Evolutionary conservation across 78 protist species (phyloP).

Genomic region (Pelomyxa schiedti): DNA sequence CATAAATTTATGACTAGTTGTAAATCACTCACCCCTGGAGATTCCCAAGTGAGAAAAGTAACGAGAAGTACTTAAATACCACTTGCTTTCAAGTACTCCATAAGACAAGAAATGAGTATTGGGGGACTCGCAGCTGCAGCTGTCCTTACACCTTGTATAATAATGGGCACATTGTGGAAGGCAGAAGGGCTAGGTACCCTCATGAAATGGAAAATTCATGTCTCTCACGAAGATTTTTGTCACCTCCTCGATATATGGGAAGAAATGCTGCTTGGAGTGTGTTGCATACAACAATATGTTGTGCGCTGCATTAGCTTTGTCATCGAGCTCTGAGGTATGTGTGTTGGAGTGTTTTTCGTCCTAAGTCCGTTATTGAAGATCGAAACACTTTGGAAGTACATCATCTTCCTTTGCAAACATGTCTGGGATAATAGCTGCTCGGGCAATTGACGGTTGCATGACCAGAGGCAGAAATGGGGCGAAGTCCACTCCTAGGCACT

Average conservation of each 20-base stretch:
- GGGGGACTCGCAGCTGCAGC: no score
- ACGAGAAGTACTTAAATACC: no score
- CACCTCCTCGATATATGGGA: conserved; percentile 2
- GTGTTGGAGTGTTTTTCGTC: background rate
- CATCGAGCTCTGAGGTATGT: background rate
- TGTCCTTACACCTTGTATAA: no score
- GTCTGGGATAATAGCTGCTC: background rate
- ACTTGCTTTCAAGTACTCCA: no score
- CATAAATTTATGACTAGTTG: background rate
- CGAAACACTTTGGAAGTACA: background rate
- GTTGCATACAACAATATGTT: background rate
- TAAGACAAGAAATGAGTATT: no score
- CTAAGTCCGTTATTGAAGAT: background rate
- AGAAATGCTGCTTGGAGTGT: background rate
- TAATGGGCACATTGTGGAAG: no score
- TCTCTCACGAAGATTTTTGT: background rate
- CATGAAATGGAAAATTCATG: background rate
- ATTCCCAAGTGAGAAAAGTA: no score
- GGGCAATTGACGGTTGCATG: conserved; percentile 20
- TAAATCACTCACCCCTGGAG: background rate
- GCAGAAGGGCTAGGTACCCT: background rate
- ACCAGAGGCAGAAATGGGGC: conserved; percentile 33
- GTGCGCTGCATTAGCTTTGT: background rate
- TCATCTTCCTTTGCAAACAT: background rate
- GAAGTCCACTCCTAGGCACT: conserved; percentile 20